Base-by-base conservation (phyloP, 2,329 filamentous ascomycete genomes). In the Colletotrichum magnum region DNA sequence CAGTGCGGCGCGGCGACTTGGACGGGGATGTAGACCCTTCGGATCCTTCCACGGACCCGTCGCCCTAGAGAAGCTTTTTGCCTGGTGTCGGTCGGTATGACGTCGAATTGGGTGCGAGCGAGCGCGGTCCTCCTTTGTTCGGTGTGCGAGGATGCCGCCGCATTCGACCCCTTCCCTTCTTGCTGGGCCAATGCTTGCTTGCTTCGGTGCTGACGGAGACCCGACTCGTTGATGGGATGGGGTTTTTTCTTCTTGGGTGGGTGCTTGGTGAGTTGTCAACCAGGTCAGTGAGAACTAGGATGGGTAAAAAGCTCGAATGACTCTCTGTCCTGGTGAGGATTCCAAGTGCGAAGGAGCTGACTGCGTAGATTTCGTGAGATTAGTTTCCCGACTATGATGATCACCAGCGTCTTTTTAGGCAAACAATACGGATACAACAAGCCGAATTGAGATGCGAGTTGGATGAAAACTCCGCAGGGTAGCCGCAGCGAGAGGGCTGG, bases 51-150 rank as follows among this genome's bases (percentile, higher is more conserved):
- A 66, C 62, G 56, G 66, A 57, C 66, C 66, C 62, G 66, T 56
- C 21, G 32, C 50, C 52, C 66, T 66, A 60, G 57, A 66, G 51
- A 66, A 60, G 61, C 47, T 66, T 69, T 54, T 66, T 56, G 36
- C 28, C 54, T 66, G 54, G 62, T 28, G 43, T 66, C 24, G 50
- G 43, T 21, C 50, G 56, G 62, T 69, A 69, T 69, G 66, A 69
- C 66, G 66, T 66, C 62, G 51, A 57, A 47, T 45, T 36, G 26
- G 43, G 18, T 45, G 56, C 13, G 41, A 43, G 45, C 45, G 47
- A 52, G 60, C 48, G 41, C 60, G 41, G 43, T 64, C 52, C 53
- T 64, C 62, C 62, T 36, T 57, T 50, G 16, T 59, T 43, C 48
- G 32, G 63, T 39, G 24, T 54, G 41, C 56, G 48, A 65, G 51